These are phyloP conservation scores for Porcisia hertigi DNA, from an alignment of 208 protist genomes.

Conservation along the genomic window DNA sequence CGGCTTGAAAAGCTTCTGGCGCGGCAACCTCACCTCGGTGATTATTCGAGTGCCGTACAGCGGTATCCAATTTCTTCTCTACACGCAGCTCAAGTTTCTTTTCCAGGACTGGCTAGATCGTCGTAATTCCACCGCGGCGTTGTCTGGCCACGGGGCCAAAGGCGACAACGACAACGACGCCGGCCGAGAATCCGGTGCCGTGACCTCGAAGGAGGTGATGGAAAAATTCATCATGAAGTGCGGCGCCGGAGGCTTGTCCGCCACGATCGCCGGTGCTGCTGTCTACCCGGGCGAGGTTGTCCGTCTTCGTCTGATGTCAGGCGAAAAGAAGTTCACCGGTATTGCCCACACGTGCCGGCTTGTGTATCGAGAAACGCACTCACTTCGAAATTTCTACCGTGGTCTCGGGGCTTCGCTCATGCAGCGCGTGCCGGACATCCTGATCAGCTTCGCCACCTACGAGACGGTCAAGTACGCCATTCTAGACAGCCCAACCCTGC, in stretches of 20 bases:
- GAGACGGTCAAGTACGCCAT: conserved; percentile 86
- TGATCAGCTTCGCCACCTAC: conserved; percentile 88
- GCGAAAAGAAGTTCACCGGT: conserved; percentile 64
- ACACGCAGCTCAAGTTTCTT: conserved; percentile 79
- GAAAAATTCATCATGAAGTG: conserved; percentile 89
- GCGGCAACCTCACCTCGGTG: conserved; percentile 90
- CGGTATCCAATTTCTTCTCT: conserved; percentile 86
- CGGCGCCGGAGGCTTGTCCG: conserved; percentile 82
- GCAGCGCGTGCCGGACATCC: conserved; percentile 88
- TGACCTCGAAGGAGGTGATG: conserved; percentile 1
- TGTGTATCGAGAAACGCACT: conserved; percentile 80
- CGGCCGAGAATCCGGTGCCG: not conserved
- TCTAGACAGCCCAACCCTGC: conserved; percentile 45
- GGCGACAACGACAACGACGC: conserved; percentile 19
- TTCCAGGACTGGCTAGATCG: conserved; percentile 67
- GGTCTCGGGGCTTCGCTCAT: conserved; percentile 82
- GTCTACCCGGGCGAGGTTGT: conserved; percentile 90
- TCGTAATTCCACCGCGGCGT: conserved; percentile 5
- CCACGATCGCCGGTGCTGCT: conserved; percentile 71
- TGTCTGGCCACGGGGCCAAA: not conserved
- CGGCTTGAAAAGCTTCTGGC: conserved; percentile 81
- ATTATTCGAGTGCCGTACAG: conserved; percentile 89
- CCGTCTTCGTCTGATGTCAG: conserved; percentile 88
- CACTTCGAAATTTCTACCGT: conserved; percentile 82
- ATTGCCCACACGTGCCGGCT: conserved; percentile 59